Conservation (phyloP, 2,329 filamentous ascomycete genomes). For the Aspergillus eucalypticola region DNA sequence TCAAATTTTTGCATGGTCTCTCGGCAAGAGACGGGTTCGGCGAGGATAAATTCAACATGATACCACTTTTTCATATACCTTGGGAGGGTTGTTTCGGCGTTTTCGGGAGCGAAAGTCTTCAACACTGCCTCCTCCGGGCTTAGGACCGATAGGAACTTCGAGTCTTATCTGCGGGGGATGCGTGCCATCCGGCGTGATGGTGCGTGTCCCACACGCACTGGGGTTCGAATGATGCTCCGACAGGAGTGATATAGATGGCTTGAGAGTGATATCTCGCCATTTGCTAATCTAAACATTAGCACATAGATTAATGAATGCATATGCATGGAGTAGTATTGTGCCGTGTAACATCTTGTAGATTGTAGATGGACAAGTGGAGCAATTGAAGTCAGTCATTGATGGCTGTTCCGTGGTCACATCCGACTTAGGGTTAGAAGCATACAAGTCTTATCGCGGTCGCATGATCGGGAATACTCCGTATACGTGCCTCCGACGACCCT, state of each 20-base stretch:
- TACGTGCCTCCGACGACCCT: too few relatives aligned
- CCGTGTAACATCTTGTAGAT: too few relatives aligned
- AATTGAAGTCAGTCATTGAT: too few relatives aligned
- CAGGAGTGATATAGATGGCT: constrained; percentile 12
- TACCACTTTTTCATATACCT: constrained; percentile 46
- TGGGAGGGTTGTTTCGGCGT: constrained; percentile 46
- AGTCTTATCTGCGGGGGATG: constrained; percentile 6
- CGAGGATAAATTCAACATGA: constrained; percentile 52
- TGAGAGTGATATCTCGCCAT: constrained; percentile 13
- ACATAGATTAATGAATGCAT: constrained; percentile 28
- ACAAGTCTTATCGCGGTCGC: too few relatives aligned
- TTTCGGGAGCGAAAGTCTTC: constrained; percentile 45
- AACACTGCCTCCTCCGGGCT: constrained; percentile 34
- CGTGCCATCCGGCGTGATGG: not conserved
- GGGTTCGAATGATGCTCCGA: constrained; percentile 15
- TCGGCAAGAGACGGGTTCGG: constrained; percentile 35
- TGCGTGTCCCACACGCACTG: constrained; percentile 10
- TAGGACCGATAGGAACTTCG: constrained; percentile 14
- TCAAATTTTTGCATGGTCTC: constrained; percentile 43
- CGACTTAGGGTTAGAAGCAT: too few relatives aligned
- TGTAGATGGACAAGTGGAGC: too few relatives aligned
- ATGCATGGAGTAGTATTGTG: not conserved
- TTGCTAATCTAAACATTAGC: constrained; percentile 43
- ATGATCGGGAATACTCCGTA: too few relatives aligned
- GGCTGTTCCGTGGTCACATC: too few relatives aligned